Evolutionary conservation across 2,329 filamentous ascomycete species (phyloP).

Genomic region (Simplicillium aogashimaense): DNA sequence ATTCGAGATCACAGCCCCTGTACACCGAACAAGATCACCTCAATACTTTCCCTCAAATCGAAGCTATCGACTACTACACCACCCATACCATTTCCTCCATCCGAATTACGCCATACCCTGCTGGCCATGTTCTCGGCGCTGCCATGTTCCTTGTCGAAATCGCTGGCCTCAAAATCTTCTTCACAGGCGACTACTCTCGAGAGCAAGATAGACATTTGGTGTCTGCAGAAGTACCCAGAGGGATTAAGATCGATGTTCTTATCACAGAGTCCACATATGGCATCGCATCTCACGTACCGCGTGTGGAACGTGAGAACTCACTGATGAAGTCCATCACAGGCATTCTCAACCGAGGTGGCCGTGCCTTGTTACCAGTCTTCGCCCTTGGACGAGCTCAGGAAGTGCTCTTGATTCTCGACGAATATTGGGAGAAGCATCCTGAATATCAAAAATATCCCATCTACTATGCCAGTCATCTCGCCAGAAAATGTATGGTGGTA

Average conservation of each 20-base stretch:
- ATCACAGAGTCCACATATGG: slow-evolving; percentile 98
- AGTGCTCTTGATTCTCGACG: slow-evolving; percentile 85
- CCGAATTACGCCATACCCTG: slow-evolving; percentile 91
- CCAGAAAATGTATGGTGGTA: slow-evolving; percentile 94
- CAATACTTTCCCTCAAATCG: slow-evolving; percentile 86
- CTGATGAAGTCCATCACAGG: slow-evolving; percentile 93
- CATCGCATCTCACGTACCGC: slow-evolving; percentile 85
- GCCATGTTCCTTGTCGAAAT: slow-evolving; percentile 99
- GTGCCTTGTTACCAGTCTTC: slow-evolving; percentile 91
- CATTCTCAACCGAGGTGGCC: slow-evolving; percentile 82
- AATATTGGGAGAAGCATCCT: slow-evolving; percentile 87
- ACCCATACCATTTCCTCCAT: slow-evolving; percentile 96
- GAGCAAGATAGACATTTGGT: slow-evolving; percentile 95
- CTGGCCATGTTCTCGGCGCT: slow-evolving; percentile 93
- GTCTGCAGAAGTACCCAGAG: slow-evolving; percentile 80
- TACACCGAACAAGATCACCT: slow-evolving; percentile 95
- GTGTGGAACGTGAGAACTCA: slow-evolving; percentile 81
- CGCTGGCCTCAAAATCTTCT: slow-evolving; percentile 90
- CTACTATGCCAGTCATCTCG: slow-evolving; percentile 94
- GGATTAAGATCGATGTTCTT: slow-evolving; percentile 86
- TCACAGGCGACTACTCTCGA: slow-evolving; percentile 94
- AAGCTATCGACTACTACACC: slow-evolving; percentile 96
- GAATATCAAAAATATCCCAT: slow-evolving; percentile 89
- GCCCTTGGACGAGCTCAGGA: slow-evolving; percentile 91
- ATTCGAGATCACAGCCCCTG: slow-evolving; percentile 59